Base-by-base conservation (phyloP, 768 basidiomycete species). In the Mrakia frigida region DNA sequence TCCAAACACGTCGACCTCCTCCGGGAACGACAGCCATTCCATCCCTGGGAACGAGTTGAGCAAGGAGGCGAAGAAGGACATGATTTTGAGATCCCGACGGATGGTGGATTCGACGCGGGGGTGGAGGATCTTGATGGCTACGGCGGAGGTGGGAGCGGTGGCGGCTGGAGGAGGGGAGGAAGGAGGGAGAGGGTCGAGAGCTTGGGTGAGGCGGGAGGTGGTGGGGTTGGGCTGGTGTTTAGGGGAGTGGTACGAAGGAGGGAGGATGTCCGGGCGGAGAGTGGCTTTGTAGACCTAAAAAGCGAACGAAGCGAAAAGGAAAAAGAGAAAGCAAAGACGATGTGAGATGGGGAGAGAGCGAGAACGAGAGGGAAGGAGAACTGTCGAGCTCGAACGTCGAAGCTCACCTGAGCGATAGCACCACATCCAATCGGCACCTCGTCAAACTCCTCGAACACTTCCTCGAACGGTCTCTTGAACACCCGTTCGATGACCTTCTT, bases 91-190 rank as follows among this genome's bases (percentile, higher is more conserved):
- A 84, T 99, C 97, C 63, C 97, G 89, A 52, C 87, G 85, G 76
- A 99, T 98, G 69, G 87, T 90, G 81, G 93, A 90, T 35, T 85
- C 84, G 28, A 94, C 94, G 70, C 88, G 85, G 0, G 97, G 97
- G 82, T 99, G 97, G 33, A 98, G 88, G 31, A 99, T 88, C 84
- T 99, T 99, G 85, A 99, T 91, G 21, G 97, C 97, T 43, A 98
- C 95, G 1, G 91, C 88, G 28, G 93, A 89, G 0, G 91, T 90
- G 16, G 94, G 94, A 25, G 91, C 89, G 78, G 80, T 13, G 76
- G 73, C 25, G 76, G 74, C 0, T 78, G 80, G 39, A 33, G 69
- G 41, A 53, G 74, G 31, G 78, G 74, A 35, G 35, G 46, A n/a
- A n/a, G 72, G 41, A 77, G 71, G 59, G 78, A 65, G 18, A 46